Conservation (phyloP, 192 early-diverging fungal species). For the Paraglomus brasilianum region DNA sequence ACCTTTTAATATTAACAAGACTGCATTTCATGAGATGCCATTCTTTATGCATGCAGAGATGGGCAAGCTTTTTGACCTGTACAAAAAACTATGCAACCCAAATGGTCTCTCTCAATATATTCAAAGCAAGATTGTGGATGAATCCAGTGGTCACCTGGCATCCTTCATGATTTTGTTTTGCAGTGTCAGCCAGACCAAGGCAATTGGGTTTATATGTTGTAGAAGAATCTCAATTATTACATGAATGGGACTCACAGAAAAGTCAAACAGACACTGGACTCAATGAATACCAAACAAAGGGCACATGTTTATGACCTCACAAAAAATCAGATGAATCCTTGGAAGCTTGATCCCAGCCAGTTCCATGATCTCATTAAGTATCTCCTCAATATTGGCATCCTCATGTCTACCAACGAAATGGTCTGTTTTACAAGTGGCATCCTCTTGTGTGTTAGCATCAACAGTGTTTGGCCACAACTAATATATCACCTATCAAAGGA, state of each 20-base stretch:
- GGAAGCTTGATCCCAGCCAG: neutral
- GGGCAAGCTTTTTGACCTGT: conserved; percentile 6
- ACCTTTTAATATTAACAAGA: too few species aligned
- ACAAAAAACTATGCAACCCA: neutral
- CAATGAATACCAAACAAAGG: neutral
- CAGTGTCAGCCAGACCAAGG: neutral
- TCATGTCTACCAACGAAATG: neutral
- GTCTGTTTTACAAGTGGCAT: conserved; percentile 19
- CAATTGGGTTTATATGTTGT: neutral
- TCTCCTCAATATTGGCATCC: conserved; percentile 14
- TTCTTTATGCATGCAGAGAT: conserved; percentile 12
- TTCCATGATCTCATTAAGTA: conserved; percentile 3
- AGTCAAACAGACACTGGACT: neutral
- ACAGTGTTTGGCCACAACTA: conserved; percentile 8
- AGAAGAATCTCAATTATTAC: neutral
- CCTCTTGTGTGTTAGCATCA: neutral
- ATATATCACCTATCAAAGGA: conserved; percentile 2
- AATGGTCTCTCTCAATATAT: neutral
- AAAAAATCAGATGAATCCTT: conserved; percentile 14
- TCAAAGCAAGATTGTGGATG: conserved; percentile 6
- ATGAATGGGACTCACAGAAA: conserved; percentile 7
- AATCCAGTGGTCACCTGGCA: neutral
- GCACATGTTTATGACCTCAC: conserved; percentile 5
- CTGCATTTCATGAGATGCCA: conserved; percentile 16
- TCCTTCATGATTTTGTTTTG: conserved; percentile 18